These are phyloP conservation scores for Aspergillus egyptiacus DNA, from an alignment of 495 filamentous ascomycete species.

Conservation along the genomic window DNA sequence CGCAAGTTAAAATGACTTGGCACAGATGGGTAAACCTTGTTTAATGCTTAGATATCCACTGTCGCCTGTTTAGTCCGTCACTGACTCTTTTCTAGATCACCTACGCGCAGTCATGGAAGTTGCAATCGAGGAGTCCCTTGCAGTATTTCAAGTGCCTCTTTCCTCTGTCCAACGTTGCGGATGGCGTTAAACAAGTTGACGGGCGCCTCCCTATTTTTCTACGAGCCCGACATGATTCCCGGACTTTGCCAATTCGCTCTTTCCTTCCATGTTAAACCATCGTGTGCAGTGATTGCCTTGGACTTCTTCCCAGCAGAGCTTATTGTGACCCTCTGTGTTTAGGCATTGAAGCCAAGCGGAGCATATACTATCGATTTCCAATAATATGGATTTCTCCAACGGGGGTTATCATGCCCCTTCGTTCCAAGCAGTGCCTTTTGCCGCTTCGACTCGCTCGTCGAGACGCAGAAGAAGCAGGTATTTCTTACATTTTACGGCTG, in stretches of 20 bases:
- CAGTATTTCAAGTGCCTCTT: conserved; percentile 9
- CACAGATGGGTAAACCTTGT: background rate
- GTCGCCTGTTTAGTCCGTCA: background rate
- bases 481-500: too few species aligned
- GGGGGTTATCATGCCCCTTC: conserved; percentile 1
- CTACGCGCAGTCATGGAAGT: conserved; percentile 4
- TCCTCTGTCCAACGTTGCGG: conserved; percentile 20
- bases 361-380: background rate
- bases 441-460: conserved; percentile 17
- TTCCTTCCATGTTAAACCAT: background rate
- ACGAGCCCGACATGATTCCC: background rate
- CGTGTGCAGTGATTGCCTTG: background rate
- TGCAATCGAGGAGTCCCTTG: conserved; percentile 15
- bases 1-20: background rate
- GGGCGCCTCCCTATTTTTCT: background rate
- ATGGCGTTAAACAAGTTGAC: conserved; percentile 1
- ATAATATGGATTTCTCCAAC: conserved; percentile 12
- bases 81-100: background rate
- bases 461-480: conserved; percentile 22
- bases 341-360: background rate
- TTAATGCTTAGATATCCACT: background rate
- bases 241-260: background rate
- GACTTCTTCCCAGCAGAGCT: background rate
- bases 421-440: conserved; percentile 16
- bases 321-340: background rate